Percentiles rank a stretch among this genome's conserved stretches.
Conservation (phyloP, 305 asterid species). For the Striga hermonthica region DNA sequence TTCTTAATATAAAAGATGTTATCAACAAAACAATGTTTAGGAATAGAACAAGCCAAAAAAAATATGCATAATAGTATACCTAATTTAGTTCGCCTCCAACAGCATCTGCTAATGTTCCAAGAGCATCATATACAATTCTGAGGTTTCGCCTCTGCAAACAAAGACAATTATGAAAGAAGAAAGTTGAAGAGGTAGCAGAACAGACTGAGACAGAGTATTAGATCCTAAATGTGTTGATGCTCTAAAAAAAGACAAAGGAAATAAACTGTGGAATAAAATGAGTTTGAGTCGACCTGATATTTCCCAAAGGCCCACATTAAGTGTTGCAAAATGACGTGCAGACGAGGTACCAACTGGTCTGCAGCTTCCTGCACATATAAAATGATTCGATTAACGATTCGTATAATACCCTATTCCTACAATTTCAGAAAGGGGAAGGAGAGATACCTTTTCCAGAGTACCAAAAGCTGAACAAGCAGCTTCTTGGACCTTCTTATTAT, state of each 20-base stretch:
- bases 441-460: slow-evolving; percentile 92
- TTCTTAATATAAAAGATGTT: not conserved
- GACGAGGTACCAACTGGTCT: slow-evolving; percentile 67
- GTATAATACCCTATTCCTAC: not conserved
- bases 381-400: not conserved
- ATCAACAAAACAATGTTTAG: not conserved
- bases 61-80: slow-evolving; percentile 42
- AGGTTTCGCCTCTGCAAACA: slow-evolving; percentile 82
- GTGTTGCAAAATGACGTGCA: slow-evolving; percentile 81
- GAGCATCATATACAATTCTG: slow-evolving; percentile 93
- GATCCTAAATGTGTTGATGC: not conserved
- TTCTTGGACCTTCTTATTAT: slow-evolving; percentile 95
- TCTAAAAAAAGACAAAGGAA: slow-evolving; percentile 7
- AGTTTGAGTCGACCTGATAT: slow-evolving; percentile 56
- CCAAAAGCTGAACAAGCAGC: slow-evolving; percentile 99
- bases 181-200: slow-evolving; percentile 19
- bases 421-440: not conserved
- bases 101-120: slow-evolving; percentile 98
- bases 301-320: slow-evolving; percentile 87
- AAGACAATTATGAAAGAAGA: slow-evolving; percentile 14
- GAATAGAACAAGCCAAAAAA: not conserved
- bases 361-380: slow-evolving; percentile 74
- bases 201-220: slow-evolving; percentile 1
- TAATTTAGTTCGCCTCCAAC: slow-evolving; percentile 92
- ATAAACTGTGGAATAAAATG: not conserved